Conservation (phyloP, 352 stramenopile genomes). For the Elongisporangium anandrum region DNA sequence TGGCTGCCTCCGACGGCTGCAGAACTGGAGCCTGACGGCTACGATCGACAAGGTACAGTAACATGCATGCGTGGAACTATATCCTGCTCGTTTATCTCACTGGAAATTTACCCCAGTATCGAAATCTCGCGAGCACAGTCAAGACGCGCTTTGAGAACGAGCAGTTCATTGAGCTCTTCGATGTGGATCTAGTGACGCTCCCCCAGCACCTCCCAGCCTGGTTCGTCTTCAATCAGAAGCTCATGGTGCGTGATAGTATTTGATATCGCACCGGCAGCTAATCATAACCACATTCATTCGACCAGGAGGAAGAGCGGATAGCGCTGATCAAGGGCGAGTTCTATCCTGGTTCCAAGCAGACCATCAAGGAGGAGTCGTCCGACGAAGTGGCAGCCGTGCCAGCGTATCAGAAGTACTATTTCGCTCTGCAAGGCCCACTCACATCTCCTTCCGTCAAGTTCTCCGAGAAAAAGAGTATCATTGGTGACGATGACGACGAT, state of each 20-base stretch:
- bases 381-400: constrained; percentile 15
- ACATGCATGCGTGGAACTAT: not conserved
- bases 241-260: constrained; percentile 45
- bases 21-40: constrained; percentile 85
- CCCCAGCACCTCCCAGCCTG: constrained; percentile 72
- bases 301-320: constrained; percentile 74
- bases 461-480: constrained; percentile 88
- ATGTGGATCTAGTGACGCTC: constrained; percentile 79
- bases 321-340: constrained; percentile 56
- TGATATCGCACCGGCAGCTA: not conserved
- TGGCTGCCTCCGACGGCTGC: constrained; percentile 71
- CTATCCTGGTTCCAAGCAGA: constrained; percentile 46
- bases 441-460: constrained; percentile 79
- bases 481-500: constrained; percentile 84
- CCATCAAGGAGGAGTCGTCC: constrained; percentile 2
- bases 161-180: constrained; percentile 88
- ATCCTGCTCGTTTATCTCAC: constrained; percentile 1
- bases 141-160: constrained; percentile 88
- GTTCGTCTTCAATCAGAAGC: constrained; percentile 75
- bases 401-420: constrained; percentile 82
- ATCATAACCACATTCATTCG: not conserved
- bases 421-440: constrained; percentile 73
- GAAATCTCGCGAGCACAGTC: constrained; percentile 79
- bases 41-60: constrained; percentile 77
- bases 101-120: constrained; percentile 54